Evolutionary conservation across 148 eudicot species (phyloP).

Genomic region (Suaeda aralocaspica): DNA sequence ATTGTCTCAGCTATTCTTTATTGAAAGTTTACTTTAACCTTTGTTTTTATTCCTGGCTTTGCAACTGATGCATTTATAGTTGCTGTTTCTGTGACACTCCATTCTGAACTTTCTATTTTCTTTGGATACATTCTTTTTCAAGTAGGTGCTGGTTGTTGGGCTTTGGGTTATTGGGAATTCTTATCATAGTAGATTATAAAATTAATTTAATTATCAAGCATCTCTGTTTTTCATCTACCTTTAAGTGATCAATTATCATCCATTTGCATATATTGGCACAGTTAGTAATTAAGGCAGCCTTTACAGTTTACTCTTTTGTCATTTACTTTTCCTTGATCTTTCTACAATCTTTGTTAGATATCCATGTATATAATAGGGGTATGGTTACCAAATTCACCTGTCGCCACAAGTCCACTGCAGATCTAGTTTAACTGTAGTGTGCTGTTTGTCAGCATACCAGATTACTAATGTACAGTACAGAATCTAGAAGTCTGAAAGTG

Average conservation of each 20-base stretch:
- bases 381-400: background rate
- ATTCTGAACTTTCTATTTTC: no score
- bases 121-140: background rate
- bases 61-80: background rate
- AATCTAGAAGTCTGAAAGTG: background rate
- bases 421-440: background rate
- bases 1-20: conserved; percentile 5
- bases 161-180: no score
- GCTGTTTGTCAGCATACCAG: background rate
- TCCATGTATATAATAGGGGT: background rate
- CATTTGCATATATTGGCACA: no score
- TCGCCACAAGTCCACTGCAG: background rate
- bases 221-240: no score
- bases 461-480: no score
- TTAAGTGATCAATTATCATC: no score
- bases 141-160: background rate
- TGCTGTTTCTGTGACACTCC: no score
- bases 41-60: background rate
- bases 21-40: background rate
- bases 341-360: background rate
- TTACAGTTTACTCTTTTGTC: background rate
- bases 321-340: no score
- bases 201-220: no score
- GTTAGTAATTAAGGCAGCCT: background rate
- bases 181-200: no score